These are phyloP conservation scores for Amanita fuliginea DNA, from an alignment of 768 basidiomycete species.

Conservation along the genomic window DNA sequence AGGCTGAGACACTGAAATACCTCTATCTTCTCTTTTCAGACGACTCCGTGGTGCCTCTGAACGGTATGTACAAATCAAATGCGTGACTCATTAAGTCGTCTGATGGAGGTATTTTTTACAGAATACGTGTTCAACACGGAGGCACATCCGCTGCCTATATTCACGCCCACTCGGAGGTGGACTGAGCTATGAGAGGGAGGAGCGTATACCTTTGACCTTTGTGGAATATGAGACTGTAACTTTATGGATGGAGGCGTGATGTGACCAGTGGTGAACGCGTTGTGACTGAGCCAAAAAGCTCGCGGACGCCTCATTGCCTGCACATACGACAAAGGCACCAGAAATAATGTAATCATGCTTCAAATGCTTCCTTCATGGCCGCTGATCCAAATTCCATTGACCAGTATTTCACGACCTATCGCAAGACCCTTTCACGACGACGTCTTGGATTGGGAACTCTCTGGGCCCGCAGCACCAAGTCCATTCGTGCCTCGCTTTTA, in stretches of 20 bases:
- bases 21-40: slow-evolving; percentile 86
- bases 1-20: slow-evolving; percentile 92
- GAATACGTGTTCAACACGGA: slow-evolving; percentile 92
- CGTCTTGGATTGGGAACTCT: slow-evolving; percentile 5
- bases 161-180: slow-evolving; percentile 15
- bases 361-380: slow-evolving; percentile 10
- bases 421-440: slow-evolving; percentile 17
- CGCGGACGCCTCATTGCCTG: slow-evolving; percentile 2
- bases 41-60: slow-evolving; percentile 55
- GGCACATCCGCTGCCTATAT: slow-evolving; percentile 34
- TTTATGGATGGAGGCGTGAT: not conserved
- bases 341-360: slow-evolving; percentile 2
- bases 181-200: not conserved
- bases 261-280: not conserved
- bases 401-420: slow-evolving; percentile 18
- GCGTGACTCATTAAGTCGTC: not conserved
- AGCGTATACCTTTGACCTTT: not conserved
- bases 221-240: not conserved
- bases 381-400: slow-evolving; percentile 14
- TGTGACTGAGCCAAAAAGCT: not conserved
- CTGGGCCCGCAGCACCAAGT: not conserved
- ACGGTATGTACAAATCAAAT: slow-evolving; percentile 38
- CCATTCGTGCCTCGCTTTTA: not conserved
- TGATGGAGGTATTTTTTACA: slow-evolving; percentile 14
- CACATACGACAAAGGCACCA: not conserved